Percentiles rank a stretch among this genome's conserved stretches.
Evolutionary conservation across 176 grass and related monocot species (phyloP).

Genomic region (maize (Zea mays)): DNA sequence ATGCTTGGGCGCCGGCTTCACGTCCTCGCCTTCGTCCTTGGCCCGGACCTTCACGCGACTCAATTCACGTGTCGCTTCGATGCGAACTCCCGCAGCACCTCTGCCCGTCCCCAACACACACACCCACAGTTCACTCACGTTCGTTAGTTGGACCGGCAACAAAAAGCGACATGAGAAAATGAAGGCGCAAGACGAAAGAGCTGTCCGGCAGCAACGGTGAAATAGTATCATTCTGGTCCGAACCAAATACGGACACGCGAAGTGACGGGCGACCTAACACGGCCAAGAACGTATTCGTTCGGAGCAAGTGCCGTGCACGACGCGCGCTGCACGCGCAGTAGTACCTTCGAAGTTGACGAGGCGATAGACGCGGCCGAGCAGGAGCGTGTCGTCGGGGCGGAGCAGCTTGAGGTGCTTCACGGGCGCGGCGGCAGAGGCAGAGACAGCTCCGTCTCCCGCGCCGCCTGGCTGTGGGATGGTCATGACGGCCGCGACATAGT

Average conservation of each 20-base stretch:
- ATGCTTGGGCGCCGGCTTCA: constrained; percentile 27
- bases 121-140: not conserved
- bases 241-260: not conserved
- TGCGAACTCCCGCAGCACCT: constrained; percentile 81
- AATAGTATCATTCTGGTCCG: not conserved
- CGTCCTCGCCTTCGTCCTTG: constrained; percentile 38
- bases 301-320: not conserved
- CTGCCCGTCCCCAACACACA: constrained; percentile 64
- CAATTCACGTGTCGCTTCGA: constrained; percentile 77
- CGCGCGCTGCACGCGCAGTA: not conserved
- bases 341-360: constrained; percentile 97
- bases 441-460: not conserved
- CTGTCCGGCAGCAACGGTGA: not conserved
- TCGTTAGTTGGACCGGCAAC: constrained; percentile 13
- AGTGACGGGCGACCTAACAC: not conserved
- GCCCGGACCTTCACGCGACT: constrained; percentile 58
- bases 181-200: not conserved
- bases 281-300: constrained; percentile 13
- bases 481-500: constrained; percentile 89
- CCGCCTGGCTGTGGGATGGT: constrained; percentile 23
- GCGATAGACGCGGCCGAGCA: constrained; percentile 81
- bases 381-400: constrained; percentile 86
- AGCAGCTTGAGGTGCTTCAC: constrained; percentile 94
- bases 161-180: not conserved
- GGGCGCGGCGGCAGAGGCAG: not conserved